Conservation (phyloP, 139 green algal species). For the Chlorella sp. region DNA sequence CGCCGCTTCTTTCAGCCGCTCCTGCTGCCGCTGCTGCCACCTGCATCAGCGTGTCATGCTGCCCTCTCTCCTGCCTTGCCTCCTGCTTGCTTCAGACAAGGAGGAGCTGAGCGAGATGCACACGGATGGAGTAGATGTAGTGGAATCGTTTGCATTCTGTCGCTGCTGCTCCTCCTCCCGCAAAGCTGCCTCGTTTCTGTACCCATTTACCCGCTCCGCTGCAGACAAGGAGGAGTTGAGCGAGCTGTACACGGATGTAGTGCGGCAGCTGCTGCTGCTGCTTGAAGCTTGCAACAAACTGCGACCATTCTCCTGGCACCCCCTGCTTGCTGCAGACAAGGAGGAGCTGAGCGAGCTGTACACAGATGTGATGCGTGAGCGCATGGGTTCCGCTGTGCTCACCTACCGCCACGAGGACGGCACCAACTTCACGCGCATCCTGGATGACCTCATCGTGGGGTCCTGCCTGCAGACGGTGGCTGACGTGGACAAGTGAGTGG, state of each 20-base stretch:
- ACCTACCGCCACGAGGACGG: conserved; percentile 88
- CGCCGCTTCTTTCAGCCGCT: too few species aligned
- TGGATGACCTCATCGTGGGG: conserved; percentile 93
- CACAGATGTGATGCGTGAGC: conserved; percentile 81
- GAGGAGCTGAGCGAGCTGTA: conserved; percentile 80
- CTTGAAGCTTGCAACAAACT: background rate
- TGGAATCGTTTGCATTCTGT: background rate
- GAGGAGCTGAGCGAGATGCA: conserved; percentile 80
- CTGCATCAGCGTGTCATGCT: too few species aligned
- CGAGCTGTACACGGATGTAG: conserved; percentile 84
- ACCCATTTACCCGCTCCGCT: too few species aligned
- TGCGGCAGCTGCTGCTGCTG: conserved; percentile 75
- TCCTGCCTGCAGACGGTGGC: conserved; percentile 85
- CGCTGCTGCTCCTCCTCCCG: background rate
- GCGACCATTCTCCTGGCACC: too few species aligned
- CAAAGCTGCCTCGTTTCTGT: too few species aligned
- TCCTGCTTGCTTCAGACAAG: background rate
- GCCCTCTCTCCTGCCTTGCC: too few species aligned
- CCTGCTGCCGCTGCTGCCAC: background rate
- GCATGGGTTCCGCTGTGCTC: conserved; percentile 81
- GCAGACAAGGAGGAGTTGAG: conserved; percentile 57
- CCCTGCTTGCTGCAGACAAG: background rate
- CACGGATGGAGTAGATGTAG: too few species aligned
- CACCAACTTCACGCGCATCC: conserved; percentile 90
- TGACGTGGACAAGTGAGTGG: conserved; percentile 73